Conservation (phyloP, 2,329 filamentous ascomycete genomes). For the Neopestalotiopsis sp. region DNA sequence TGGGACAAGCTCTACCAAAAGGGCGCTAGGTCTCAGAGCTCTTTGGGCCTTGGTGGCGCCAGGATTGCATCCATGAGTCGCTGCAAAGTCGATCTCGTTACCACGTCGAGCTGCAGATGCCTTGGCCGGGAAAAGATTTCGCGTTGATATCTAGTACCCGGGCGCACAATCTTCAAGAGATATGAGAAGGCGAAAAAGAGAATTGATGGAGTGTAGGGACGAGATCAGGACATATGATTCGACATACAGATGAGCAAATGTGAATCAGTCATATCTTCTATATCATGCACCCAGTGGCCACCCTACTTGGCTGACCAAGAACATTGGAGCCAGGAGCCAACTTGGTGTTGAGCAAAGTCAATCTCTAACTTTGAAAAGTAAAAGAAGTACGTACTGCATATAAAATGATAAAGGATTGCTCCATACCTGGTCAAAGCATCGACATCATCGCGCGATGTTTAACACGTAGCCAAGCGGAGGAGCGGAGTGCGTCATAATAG, state of each 20-base stretch:
- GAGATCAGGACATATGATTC: not conserved
- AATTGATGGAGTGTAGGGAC: not conserved
- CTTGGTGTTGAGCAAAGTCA: not conserved
- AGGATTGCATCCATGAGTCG: constrained; percentile 2
- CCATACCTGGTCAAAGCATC: not conserved
- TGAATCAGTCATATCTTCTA: not conserved
- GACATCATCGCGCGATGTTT: not conserved
- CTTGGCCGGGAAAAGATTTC: not conserved
- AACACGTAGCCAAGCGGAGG: constrained; percentile 1
- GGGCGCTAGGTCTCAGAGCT: not conserved
- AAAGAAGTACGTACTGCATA: not conserved
- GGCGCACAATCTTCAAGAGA: not conserved
- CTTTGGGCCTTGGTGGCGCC: not conserved
- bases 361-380: not conserved
- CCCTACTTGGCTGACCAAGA: not conserved
- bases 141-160: not conserved
- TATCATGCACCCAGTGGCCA: not conserved
- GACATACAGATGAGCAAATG: not conserved
- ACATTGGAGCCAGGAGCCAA: not conserved
- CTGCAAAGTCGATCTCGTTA: constrained; percentile 1
- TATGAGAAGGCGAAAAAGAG: not conserved
- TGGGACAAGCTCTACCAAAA: not conserved
- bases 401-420: not conserved
- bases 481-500: not conserved
- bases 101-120: not conserved